Conservation (phyloP, 176 grass and related monocot genomes). For the Musa schizocarpa region DNA sequence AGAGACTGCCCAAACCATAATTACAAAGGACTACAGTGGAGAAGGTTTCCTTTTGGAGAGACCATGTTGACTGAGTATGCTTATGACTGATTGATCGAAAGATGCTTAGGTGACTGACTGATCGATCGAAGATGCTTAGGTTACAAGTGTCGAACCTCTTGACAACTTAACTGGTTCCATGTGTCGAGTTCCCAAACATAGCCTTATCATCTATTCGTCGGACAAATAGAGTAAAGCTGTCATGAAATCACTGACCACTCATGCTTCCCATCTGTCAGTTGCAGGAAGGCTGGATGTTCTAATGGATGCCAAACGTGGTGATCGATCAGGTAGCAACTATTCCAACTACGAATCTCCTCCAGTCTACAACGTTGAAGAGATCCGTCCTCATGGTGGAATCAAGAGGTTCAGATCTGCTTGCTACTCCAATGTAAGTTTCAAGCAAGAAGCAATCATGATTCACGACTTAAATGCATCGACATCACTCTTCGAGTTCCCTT, state of each 20-base stretch:
- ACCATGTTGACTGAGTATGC: too few species aligned
- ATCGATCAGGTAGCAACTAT: neutral
- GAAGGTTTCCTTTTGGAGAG: too few species aligned
- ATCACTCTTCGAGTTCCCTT: neutral
- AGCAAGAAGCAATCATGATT: neutral
- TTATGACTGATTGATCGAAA: too few species aligned
- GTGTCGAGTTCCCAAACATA: neutral
- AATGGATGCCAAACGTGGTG: neutral
- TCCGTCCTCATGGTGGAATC: conserved; percentile 7
- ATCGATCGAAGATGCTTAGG: too few species aligned
- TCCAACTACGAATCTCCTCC: neutral
- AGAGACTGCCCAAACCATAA: too few species aligned
- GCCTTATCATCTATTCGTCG: neutral
- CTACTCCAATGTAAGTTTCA: conserved; percentile 2
- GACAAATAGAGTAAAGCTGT: neutral
- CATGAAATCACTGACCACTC: too few species aligned
- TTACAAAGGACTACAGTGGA: too few species aligned
- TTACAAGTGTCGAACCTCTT: too few species aligned
- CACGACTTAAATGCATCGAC: neutral
- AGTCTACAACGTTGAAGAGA: conserved; percentile 3
- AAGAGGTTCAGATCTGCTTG: neutral
- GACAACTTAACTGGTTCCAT: neutral
- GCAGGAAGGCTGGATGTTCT: neutral
- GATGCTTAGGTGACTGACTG: too few species aligned
- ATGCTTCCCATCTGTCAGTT: neutral